Base-by-base conservation (phyloP, 2,329 filamentous ascomycete genomes). In the Talaromyces pinophilus region DNA sequence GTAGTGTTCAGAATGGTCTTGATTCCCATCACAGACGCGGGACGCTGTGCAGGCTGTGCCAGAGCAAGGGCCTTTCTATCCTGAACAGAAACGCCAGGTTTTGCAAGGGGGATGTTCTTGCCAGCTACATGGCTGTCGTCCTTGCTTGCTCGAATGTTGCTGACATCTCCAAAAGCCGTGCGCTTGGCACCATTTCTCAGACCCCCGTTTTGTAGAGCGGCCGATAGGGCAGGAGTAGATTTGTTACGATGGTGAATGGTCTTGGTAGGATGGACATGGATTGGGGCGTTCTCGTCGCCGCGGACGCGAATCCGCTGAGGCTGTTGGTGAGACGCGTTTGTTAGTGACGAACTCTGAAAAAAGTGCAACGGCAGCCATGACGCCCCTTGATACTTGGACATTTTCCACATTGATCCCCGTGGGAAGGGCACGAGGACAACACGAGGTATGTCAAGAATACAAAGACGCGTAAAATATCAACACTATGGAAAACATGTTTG, bases 241-340 rank as follows among this genome's bases (percentile, higher is more conserved):
- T 96, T 96, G 81, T 92, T 90, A 69, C 90, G 90, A 72, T 92
- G 89, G 72, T 96, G 92, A 68, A 93, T 81, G 63, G 85, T 81
- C 76, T 88, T 88, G 71, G 86, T 85, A 67, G 82, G 69, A 63
- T 76, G 74, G 52, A 77, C 79, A 63, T 82, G 77, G 63, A 83
- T 81, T 60, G 82, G 78, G 67, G 83, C 80, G 78, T 95, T 95
- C 80, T 96, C 92, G 80, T 92, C 90, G 62, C 82, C 82, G 75
- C 84, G 84, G 73, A 85, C 82, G 77, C 86, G 86, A 76, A 88
- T 78, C 78, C 90, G 86, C 78, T 90, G 90, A 69, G 91, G 91
- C 92, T 94, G 74, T 63, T 44, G 52, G 28, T 15, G 7, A 25
- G 25, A 57, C 62, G 52, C 30, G 52, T 59, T 59, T 35, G 52